These are phyloP conservation scores for Brassica cretica DNA, from an alignment of 345 rosid species.

Conservation along the genomic window DNA sequence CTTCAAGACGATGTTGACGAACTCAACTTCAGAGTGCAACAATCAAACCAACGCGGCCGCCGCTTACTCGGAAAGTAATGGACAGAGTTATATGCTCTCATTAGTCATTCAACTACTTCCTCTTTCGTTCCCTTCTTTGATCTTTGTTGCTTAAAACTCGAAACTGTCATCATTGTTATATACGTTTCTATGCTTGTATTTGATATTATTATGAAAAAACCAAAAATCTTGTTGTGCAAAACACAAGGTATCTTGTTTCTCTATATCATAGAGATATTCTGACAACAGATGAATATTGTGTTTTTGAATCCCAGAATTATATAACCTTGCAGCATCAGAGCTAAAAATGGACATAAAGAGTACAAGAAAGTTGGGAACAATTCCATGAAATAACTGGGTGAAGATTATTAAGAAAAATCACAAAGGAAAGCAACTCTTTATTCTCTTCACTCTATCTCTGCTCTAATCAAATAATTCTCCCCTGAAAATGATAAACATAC, in stretches of 20 bases:
- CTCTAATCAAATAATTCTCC: no score
- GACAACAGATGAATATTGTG: not conserved
- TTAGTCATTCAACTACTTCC: not conserved
- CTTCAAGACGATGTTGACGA: slow-evolving; percentile 67
- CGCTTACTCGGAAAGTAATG: slow-evolving; percentile 75
- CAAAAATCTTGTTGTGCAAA: not conserved
- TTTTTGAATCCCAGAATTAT: not conserved
- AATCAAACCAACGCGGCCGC: slow-evolving; percentile 66
- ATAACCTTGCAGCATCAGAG: not conserved
- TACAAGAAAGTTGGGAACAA: not conserved
- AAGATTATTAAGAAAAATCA: slow-evolving; percentile 12
- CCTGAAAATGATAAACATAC: not conserved
- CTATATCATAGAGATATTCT: not conserved
- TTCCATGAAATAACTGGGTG: slow-evolving; percentile 4
- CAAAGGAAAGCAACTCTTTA: slow-evolving; percentile 6
- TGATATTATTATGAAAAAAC: not conserved
- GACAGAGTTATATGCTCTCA: not conserved
- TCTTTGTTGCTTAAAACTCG: slow-evolving; percentile 10
- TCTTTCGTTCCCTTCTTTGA: not conserved
- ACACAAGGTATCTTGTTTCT: not conserved
- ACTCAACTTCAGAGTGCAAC: slow-evolving; percentile 57
- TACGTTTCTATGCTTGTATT: not conserved
- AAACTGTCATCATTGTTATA: slow-evolving; percentile 17
- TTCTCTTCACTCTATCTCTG: no score
- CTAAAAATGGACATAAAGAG: not conserved